Evolutionary conservation across 169 alveolate species (phyloP).

Genomic region (Toxoplasma gondii): DNA sequence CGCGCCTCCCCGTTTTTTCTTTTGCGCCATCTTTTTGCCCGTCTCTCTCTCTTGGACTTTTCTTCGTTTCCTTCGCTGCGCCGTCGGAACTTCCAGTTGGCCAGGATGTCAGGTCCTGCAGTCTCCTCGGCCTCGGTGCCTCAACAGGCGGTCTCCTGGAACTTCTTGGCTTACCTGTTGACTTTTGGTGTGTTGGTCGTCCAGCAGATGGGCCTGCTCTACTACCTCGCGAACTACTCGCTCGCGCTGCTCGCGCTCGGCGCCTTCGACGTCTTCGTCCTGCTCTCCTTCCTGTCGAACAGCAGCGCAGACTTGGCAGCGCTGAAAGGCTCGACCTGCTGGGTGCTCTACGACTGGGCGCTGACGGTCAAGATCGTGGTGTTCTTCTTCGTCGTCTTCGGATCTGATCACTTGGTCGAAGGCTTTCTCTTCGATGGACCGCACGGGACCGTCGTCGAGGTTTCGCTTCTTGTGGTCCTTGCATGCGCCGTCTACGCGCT

Average conservation of each 20-base stretch:
- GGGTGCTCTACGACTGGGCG: conserved; percentile 63
- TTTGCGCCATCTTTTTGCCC: neutral
- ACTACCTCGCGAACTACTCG: conserved; percentile 25
- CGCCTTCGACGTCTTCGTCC: conserved; percentile 12
- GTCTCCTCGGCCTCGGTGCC: neutral
- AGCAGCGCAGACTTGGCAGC: conserved; percentile 50
- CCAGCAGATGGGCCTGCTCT: conserved; percentile 62
- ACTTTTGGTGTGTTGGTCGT: neutral
- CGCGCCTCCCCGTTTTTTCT: neutral
- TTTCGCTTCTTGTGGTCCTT: conserved; percentile 48
- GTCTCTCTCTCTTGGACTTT: neutral
- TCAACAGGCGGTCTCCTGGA: conserved; percentile 65
- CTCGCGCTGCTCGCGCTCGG: conserved; percentile 12
- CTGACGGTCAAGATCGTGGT: conserved; percentile 27
- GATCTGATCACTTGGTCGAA: neutral
- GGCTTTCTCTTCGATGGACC: conserved; percentile 34
- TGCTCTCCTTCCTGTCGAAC: conserved; percentile 48
- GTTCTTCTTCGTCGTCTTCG: conserved; percentile 45
- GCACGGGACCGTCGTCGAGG: conserved; percentile 38
- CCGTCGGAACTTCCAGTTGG: neutral
- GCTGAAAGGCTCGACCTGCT: conserved; percentile 56
- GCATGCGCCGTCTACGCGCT: conserved; percentile 71
- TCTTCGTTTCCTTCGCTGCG: neutral
- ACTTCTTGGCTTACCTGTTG: conserved; percentile 26
- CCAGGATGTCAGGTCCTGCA: neutral